A percentile compares a stretch with the other conserved stretches of the same genome.
These are phyloP conservation scores for Gaultheria prostrata DNA, from an alignment of 148 eudicot species.

Conservation along the genomic window DNA sequence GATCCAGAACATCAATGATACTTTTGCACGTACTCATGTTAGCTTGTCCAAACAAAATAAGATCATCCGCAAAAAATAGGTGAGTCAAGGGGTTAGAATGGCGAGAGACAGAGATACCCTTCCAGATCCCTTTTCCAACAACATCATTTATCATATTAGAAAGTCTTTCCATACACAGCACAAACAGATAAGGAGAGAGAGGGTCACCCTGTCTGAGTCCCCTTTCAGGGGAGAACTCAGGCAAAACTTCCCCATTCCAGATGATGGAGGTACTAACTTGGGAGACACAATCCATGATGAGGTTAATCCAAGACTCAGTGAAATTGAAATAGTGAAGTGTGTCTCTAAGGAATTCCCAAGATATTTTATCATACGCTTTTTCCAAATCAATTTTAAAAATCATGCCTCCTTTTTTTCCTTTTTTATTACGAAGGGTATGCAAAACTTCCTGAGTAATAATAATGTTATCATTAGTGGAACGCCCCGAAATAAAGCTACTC, in stretches of 20 bases:
- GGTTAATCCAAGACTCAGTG: neutral
- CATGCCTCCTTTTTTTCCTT: neutral
- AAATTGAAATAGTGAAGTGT: neutral
- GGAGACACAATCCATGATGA: neutral
- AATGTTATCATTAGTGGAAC: neutral
- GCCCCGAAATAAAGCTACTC: neutral
- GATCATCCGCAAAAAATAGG: neutral
- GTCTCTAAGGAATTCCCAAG: neutral
- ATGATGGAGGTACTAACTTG: neutral
- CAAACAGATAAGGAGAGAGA: neutral
- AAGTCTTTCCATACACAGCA: neutral
- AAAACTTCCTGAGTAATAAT: neutral
- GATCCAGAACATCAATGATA: neutral
- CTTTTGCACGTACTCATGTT: fast-evolving
- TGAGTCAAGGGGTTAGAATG: neutral
- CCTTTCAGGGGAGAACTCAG: neutral
- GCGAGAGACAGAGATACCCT: neutral
- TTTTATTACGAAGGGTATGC: neutral
- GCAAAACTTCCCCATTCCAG: neutral
- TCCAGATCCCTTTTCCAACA: neutral
- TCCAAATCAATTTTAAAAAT: neutral
- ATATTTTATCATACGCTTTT: neutral
- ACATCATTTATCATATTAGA: neutral
- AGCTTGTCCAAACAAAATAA: neutral
- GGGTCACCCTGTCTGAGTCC: neutral